Conservation (phyloP, 768 basidiomycete genomes). For the Tylopilus vinaceipallidus region DNA sequence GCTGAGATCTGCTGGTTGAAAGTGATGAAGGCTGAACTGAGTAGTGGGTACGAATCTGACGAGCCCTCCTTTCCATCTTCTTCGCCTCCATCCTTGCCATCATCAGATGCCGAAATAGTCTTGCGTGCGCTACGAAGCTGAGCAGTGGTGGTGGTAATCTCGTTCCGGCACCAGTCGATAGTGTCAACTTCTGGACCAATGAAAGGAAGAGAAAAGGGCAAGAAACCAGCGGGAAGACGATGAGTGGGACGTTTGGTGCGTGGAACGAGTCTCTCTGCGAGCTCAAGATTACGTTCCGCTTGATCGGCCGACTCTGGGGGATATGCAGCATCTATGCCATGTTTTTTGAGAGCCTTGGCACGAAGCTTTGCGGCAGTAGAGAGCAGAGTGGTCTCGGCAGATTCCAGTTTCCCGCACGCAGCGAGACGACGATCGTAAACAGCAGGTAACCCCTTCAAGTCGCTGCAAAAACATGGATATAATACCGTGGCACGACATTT, state of each 20-base stretch:
- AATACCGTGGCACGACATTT: not conserved
- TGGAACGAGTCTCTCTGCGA: conserved; percentile 61
- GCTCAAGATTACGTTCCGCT: conserved; percentile 30
- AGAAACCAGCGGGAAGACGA: conserved; percentile 53
- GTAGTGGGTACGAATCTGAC: conserved; percentile 47
- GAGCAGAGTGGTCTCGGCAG: conserved; percentile 77
- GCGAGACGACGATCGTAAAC: conserved; percentile 72
- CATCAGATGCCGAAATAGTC: conserved; percentile 25
- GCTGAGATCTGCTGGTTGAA: conserved; percentile 94
- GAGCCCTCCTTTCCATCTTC: conserved; percentile 7
- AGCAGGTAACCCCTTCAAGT: conserved; percentile 85
- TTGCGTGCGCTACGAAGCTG: conserved; percentile 52
- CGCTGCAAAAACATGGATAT: conserved; percentile 36
- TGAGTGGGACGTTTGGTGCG: conserved; percentile 74
- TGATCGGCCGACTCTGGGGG: conserved; percentile 22
- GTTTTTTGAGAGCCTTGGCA: conserved; percentile 50
- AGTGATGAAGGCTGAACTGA: conserved; percentile 80
- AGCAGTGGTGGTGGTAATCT: conserved; percentile 58
- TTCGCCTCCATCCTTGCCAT: conserved; percentile 12
- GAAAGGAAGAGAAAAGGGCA: conserved; percentile 59
- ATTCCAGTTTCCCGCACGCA: conserved; percentile 79
- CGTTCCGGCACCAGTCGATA: conserved; percentile 83
- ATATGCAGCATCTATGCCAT: conserved; percentile 24
- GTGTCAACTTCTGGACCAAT: conserved; percentile 89
- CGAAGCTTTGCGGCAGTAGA: conserved; percentile 74